Evolutionary conservation across 2,329 filamentous ascomycete genomes (phyloP).

Genomic region (Erysiphe pulchra): DNA sequence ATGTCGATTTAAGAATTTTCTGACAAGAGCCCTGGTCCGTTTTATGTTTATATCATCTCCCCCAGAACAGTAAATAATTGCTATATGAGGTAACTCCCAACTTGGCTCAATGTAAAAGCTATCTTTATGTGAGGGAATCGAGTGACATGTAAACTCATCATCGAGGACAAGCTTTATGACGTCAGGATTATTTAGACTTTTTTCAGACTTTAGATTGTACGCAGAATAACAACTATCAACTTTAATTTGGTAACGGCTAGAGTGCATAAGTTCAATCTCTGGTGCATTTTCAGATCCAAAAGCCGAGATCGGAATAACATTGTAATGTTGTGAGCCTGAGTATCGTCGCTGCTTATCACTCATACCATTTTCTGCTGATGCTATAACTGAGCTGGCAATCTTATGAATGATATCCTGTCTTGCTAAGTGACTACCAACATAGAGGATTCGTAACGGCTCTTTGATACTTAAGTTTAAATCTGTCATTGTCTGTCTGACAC

Average conservation of each 20-base stretch:
- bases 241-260: conserved; percentile 24
- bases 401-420: conserved; percentile 20
- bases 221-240: conserved; percentile 22
- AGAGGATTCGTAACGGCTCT: conserved; percentile 23
- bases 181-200: conserved; percentile 15
- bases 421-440: conserved; percentile 19
- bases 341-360: conserved; percentile 11
- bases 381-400: conserved; percentile 22
- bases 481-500: conserved; percentile 24
- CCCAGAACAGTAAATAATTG: conserved; percentile 22
- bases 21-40: conserved; percentile 18
- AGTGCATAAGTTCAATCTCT: conserved; percentile 26
- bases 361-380: conserved; percentile 14
- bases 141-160: conserved; percentile 15
- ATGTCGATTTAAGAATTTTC: conserved; percentile 22
- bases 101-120: conserved; percentile 16
- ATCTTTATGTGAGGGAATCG: conserved; percentile 13
- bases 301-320: conserved; percentile 23
- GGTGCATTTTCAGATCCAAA: conserved; percentile 21
- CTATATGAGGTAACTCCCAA: conserved; percentile 23
- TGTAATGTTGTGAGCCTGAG: conserved; percentile 20
- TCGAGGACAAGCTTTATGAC: conserved; percentile 16
- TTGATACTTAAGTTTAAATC: conserved; percentile 18
- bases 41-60: conserved; percentile 16
- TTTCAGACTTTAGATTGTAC: conserved; percentile 12